A percentile compares a stretch with the other conserved stretches of the same genome.
phyloP scores from a whole-genome alignment of 2,329 filamentous ascomycete species.

The Acephala macrosclerotiorum region DNA sequence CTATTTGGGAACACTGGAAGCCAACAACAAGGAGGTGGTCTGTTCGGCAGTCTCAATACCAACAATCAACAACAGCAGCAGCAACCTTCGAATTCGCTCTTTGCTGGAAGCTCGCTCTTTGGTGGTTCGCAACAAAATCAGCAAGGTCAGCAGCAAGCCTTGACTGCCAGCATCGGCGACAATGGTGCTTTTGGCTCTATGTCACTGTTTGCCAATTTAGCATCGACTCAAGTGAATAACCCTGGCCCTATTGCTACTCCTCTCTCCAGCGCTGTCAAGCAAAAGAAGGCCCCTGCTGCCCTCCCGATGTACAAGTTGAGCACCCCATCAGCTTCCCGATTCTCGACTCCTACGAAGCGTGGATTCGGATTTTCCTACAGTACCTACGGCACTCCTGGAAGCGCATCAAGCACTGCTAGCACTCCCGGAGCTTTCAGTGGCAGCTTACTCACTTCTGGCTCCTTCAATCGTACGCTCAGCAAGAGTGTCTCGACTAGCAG shows the following conservation, averaged over 20 bases:
- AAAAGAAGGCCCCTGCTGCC: slow-evolving; percentile 77
- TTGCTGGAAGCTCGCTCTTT: slow-evolving; percentile 69
- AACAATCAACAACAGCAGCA: slow-evolving; percentile 44
- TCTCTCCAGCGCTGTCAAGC: slow-evolving; percentile 63
- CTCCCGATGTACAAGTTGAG: slow-evolving; percentile 89
- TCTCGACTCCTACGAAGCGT: slow-evolving; percentile 83
- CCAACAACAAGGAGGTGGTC: slow-evolving; percentile 50
- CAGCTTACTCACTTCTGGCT: slow-evolving; percentile 70
- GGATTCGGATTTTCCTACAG: slow-evolving; percentile 95
- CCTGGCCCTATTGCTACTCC: slow-evolving; percentile 93
- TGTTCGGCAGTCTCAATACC: slow-evolving; percentile 43
- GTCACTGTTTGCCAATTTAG: slow-evolving; percentile 81
- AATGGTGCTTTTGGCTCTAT: slow-evolving; percentile 91
- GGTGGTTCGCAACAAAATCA: slow-evolving; percentile 62
- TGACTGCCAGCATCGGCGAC: slow-evolving; percentile 83
- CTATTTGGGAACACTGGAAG: slow-evolving; percentile 52
- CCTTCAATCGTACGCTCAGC: slow-evolving; percentile 68
- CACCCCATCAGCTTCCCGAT: slow-evolving; percentile 78
- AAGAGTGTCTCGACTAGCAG: slow-evolving; percentile 93
- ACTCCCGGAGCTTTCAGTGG: slow-evolving; percentile 73
- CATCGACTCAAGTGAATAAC: slow-evolving; percentile 67
- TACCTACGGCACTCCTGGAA: slow-evolving; percentile 83
- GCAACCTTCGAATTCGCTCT: slow-evolving; percentile 64
- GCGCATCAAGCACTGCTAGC: slow-evolving; percentile 69
- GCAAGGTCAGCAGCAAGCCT: slow-evolving; percentile 59